These are phyloP conservation scores for Fusarium denticulatum DNA, from an alignment of 2,329 filamentous ascomycete species.

Conservation along the genomic window DNA sequence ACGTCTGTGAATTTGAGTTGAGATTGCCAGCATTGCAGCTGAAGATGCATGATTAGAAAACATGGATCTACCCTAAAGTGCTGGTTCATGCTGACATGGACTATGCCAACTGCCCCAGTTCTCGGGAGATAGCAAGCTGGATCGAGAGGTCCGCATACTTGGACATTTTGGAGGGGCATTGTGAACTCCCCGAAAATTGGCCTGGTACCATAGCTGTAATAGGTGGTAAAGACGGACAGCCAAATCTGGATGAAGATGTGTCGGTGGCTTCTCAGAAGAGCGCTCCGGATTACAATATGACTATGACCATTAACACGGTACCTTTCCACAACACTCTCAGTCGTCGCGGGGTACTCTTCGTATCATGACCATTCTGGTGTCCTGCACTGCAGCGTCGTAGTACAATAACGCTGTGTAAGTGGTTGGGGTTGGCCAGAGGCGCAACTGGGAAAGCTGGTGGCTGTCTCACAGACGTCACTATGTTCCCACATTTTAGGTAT, in stretches of 20 bases:
- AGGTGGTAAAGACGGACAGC: background rate
- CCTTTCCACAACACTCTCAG: background rate
- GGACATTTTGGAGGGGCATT: background rate
- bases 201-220: background rate
- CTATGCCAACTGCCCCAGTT: background rate
- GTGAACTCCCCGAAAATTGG: background rate
- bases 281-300: background rate
- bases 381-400: background rate
- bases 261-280: background rate
- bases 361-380: background rate
- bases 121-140: background rate
- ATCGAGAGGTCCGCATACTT: background rate
- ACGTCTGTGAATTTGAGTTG: background rate
- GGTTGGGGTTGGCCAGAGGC: background rate
- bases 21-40: background rate
- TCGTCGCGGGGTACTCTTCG: background rate
- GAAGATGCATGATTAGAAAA: background rate
- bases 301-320: background rate
- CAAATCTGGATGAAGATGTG: background rate
- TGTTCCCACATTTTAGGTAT: background rate
- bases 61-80: background rate
- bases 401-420: background rate
- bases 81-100: background rate
- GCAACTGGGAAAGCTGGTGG: background rate
- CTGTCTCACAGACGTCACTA: slow-evolving; percentile 32